Base-by-base conservation (phyloP, 2,329 filamentous ascomycete genomes). In the Calycina herbarum region DNA sequence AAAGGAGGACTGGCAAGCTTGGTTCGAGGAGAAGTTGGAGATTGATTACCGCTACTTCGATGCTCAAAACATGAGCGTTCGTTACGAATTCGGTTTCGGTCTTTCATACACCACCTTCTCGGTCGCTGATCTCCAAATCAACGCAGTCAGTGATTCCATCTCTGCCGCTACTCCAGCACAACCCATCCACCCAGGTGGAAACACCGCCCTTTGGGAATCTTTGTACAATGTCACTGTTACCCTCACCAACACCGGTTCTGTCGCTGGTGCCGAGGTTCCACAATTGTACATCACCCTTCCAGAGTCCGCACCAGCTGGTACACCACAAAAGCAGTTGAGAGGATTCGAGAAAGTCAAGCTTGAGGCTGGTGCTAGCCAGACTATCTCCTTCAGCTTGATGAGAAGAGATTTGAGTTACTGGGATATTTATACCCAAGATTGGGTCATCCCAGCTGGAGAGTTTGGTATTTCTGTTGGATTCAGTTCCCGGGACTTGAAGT, bases 81-180 rank as follows among this genome's bases (percentile, higher is more conserved):
- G 71, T 0, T 80, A 75, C 42, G 76, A 77, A 59, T 80, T 80
- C 48, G 79, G 79, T 2, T 79, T 84, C 69, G 84, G 85, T 3
- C 78, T 95, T 15, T 90, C 86, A 2, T 96, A 94, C 82, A 92
- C 91, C 0, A 91, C 83, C 2, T 94, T 95, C 74, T 76, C 84
- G 61, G 91, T 92, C 79, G 86, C 88, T 27, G 81, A 90, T 75
- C 78, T 59, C 71, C 76, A 79, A 61, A 71, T 79, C 29, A 42
- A 27, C 8, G 13, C 31, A 29, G 29, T n/a, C 5, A 60, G 56
- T 38, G 59, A 17, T 0, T 64, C 59, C 4, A 1, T 67, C 24
- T 35, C 65, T 5, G 59, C 67, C 13, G 33, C 64, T 5, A 51
- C 67, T 29, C 17, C 62, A 24, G 57, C 62, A 29, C 54, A 45